Percentiles rank a stretch among this genome's conserved stretches.
Conservation (phyloP, 2,329 filamentous ascomycete species). For the Dactylonectria estremocensis region DNA sequence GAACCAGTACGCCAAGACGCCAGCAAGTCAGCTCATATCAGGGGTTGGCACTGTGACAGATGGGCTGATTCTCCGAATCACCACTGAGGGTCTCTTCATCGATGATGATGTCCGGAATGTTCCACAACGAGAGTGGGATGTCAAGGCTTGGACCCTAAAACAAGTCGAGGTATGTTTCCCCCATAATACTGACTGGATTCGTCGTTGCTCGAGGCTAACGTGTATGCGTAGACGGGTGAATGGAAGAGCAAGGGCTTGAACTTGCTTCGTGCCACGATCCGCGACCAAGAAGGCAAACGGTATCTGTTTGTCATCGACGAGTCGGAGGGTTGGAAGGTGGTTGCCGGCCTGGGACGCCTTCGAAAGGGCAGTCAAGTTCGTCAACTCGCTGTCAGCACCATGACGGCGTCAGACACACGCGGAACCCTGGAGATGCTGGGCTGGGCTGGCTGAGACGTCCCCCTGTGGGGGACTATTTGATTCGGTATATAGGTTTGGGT, state of each 20-base stretch:
- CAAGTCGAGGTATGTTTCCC: constrained; percentile 88
- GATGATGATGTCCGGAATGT: constrained; percentile 94
- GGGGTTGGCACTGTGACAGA: constrained; percentile 91
- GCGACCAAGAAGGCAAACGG: constrained; percentile 77
- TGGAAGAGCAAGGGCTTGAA: constrained; percentile 72
- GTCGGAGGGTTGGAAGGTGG: constrained; percentile 78
- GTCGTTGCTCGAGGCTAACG: constrained; percentile 65
- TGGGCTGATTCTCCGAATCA: constrained; percentile 91
- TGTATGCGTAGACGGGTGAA: constrained; percentile 65
- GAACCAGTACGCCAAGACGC: constrained; percentile 89
- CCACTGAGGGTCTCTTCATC: constrained; percentile 95
- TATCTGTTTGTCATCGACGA: constrained; percentile 77
- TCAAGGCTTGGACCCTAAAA: constrained; percentile 98
- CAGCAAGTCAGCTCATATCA: constrained; percentile 89
- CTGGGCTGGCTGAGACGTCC: constrained; percentile 57
- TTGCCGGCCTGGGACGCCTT: constrained; percentile 72
- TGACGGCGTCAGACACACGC: constrained; percentile 69
- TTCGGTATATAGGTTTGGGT: constrained; percentile 46
- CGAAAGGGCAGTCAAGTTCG: constrained; percentile 73
- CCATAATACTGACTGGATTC: constrained; percentile 69
- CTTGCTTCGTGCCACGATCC: constrained; percentile 74
- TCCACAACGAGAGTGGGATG: constrained; percentile 97
- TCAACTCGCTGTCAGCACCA: constrained; percentile 71
- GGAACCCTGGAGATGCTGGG: constrained; percentile 72
- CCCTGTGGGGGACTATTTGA: constrained; percentile 36